phyloP scores from a whole-genome alignment of 176 grass and related monocot genomes.

The Musa itinerans region DNA sequence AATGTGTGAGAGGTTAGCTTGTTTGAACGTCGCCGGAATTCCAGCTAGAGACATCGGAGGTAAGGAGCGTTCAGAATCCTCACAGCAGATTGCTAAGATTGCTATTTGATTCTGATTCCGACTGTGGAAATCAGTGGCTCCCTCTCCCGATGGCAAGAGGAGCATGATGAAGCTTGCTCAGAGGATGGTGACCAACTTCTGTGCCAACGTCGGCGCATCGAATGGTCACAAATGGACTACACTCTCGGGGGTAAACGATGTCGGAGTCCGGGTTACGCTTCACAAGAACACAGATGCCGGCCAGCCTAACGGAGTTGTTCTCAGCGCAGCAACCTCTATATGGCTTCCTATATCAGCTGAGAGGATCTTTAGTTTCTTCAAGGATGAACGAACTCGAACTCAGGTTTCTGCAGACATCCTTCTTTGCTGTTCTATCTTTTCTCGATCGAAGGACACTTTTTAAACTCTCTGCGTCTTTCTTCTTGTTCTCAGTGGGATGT shows the following conservation, averaged over 20 bases:
- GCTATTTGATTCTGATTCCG: not conserved
- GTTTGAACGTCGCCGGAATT: constrained; percentile 31
- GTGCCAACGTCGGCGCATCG: constrained; percentile 55
- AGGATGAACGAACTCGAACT: constrained; percentile 52
- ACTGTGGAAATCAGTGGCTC: constrained; percentile 28
- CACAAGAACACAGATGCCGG: constrained; percentile 41
- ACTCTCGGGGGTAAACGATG: constrained; percentile 42
- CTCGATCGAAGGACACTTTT: no score
- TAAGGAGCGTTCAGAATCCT: not conserved
- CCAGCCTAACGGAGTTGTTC: constrained; percentile 73
- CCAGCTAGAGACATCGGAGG: constrained; percentile 45
- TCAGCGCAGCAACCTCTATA: constrained; percentile 69
- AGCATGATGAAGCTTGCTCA: constrained; percentile 96
- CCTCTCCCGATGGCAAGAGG: constrained; percentile 61
- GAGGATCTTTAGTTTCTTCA: constrained; percentile 69
- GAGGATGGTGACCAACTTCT: constrained; percentile 82
- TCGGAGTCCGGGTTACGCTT: constrained; percentile 51
- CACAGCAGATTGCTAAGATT: not conserved
- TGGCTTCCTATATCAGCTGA: constrained; percentile 73
- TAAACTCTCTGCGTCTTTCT: not conserved
- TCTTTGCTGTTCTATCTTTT: no score
- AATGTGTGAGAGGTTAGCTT: constrained; percentile 63
- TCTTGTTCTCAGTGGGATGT: constrained; percentile 72
- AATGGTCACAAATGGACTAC: constrained; percentile 64
- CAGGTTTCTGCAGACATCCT: constrained; percentile 30